A percentile compares a stretch with the other conserved stretches of the same genome.
Conservation (phyloP, 2,329 filamentous ascomycete species). For the Simplicillium sp. region DNA sequence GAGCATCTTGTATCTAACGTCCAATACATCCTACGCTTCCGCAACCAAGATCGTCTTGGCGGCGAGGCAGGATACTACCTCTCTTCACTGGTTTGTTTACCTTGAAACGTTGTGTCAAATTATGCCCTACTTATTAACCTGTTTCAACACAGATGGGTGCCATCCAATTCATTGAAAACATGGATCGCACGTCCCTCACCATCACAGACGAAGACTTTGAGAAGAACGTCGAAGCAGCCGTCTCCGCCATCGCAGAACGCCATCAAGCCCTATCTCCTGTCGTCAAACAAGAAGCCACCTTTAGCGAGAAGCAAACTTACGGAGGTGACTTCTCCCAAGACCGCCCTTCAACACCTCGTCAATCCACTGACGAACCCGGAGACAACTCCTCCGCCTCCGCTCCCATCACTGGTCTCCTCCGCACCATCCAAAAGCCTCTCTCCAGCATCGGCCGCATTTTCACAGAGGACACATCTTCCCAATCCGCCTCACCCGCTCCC, state of each 20-base stretch:
- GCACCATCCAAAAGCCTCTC: conserved; percentile 84
- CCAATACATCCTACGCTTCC: conserved; percentile 93
- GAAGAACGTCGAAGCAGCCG: conserved; percentile 88
- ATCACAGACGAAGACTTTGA: conserved; percentile 95
- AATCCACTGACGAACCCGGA: conserved; percentile 22
- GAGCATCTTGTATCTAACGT: conserved; percentile 96
- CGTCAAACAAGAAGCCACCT: conserved; percentile 24
- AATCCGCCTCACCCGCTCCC: conserved; percentile 21
- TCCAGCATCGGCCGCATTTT: conserved; percentile 93
- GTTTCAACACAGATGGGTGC: conserved; percentile 62
- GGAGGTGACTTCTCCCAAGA: background rate
- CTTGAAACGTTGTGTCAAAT: background rate
- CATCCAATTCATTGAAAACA: conserved; percentile 91
- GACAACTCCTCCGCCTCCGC: conserved; percentile 39
- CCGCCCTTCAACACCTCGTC: conserved; percentile 28
- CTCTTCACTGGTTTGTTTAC: conserved; percentile 66
- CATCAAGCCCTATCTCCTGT: conserved; percentile 50
- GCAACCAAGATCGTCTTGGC: conserved; percentile 92
- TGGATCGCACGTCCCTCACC: conserved; percentile 88
- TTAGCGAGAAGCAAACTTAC: conserved; percentile 38
- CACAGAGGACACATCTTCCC: conserved; percentile 51
- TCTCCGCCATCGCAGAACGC: conserved; percentile 89
- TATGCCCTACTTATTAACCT: background rate
- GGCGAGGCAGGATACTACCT: conserved; percentile 99
- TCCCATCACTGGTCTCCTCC: conserved; percentile 74